Evolutionary conservation across 257 asterid genomes (phyloP).

Genomic region (Thymus quinquecostatus): DNA sequence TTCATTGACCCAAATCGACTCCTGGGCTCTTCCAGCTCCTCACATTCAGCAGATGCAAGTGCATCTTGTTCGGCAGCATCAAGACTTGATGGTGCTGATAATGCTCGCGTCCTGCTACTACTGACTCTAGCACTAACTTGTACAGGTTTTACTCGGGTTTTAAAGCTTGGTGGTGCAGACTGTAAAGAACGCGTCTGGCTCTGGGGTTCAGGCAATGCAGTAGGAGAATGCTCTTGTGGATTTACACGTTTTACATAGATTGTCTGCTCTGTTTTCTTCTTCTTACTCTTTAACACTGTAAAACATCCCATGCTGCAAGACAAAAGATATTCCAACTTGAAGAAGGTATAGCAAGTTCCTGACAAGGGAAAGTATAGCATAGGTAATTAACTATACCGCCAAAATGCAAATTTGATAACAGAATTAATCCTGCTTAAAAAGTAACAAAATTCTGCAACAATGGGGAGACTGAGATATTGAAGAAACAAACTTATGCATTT

Average conservation of each 20-base stretch:
- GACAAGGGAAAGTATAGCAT: constrained; percentile 17
- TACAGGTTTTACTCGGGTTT: constrained; percentile 61
- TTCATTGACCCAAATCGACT: constrained; percentile 64
- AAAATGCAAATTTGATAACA: neutral
- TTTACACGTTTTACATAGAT: constrained; percentile 48
- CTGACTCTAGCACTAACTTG: constrained; percentile 42
- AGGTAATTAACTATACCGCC: constrained; percentile 12
- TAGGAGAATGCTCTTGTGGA: constrained; percentile 68
- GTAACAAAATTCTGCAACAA: neutral
- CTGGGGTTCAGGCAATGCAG: constrained; percentile 80
- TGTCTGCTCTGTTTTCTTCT: constrained; percentile 67
- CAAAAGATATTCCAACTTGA: constrained; percentile 20
- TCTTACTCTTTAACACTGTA: constrained; percentile 66
- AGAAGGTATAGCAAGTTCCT: constrained; percentile 38
- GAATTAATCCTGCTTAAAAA: neutral
- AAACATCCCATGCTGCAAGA: constrained; percentile 77
- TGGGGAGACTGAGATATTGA: neutral
- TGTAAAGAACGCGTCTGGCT: constrained; percentile 59
- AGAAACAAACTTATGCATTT: constrained; percentile 3
- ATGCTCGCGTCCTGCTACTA: constrained; percentile 56
- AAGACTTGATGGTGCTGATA: constrained; percentile 84
- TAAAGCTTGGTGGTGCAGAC: constrained; percentile 95
- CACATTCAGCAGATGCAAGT: constrained; percentile 54
- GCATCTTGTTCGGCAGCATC: constrained; percentile 65
- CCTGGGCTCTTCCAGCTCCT: constrained; percentile 73